These are phyloP conservation scores for Juglanconis oblonga DNA, from an alignment of 2,329 filamentous ascomycete species.

Conservation along the genomic window DNA sequence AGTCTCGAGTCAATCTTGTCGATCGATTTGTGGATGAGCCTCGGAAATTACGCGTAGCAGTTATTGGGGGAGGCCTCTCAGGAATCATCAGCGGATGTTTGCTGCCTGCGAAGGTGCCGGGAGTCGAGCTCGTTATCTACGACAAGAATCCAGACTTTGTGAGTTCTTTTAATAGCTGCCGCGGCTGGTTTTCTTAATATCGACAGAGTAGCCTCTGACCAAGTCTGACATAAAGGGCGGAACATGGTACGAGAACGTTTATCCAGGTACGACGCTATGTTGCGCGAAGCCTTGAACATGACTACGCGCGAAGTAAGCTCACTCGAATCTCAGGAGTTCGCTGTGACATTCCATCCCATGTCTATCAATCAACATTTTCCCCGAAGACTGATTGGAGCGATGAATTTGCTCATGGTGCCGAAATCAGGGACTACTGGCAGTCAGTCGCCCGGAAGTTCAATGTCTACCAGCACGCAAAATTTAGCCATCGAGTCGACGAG, in stretches of 20 bases:
- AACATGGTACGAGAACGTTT: constrained; percentile 55
- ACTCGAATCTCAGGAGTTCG: constrained; percentile 41
- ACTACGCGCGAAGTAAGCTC: neutral
- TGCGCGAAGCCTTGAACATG: neutral
- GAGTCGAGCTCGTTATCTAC: constrained; percentile 61
- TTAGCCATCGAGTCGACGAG: constrained; percentile 53
- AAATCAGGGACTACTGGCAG: constrained; percentile 69
- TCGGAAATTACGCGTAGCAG: constrained; percentile 49
- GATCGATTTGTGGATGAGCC: constrained; percentile 45
- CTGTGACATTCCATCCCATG: constrained; percentile 68
- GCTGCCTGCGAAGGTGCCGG: constrained; percentile 66
- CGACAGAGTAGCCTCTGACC: neutral
- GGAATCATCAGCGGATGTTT: constrained; percentile 64
- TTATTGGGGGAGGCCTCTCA: constrained; percentile 63
- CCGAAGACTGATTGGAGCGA: constrained; percentile 69
- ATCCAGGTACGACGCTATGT: constrained; percentile 42
- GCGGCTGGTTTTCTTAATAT: too few relatives aligned
- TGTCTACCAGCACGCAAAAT: constrained; percentile 56
- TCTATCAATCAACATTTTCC: constrained; percentile 66
- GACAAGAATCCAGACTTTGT: constrained; percentile 69
- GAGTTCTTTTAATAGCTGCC: constrained; percentile 27
- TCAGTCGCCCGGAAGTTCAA: constrained; percentile 59
- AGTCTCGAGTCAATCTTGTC: constrained; percentile 27
- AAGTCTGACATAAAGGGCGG: constrained; percentile 36
- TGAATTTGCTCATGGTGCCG: constrained; percentile 62